phyloP scores from a whole-genome alignment of 2,329 filamentous ascomycete species.

The Penicillium sp. region DNA sequence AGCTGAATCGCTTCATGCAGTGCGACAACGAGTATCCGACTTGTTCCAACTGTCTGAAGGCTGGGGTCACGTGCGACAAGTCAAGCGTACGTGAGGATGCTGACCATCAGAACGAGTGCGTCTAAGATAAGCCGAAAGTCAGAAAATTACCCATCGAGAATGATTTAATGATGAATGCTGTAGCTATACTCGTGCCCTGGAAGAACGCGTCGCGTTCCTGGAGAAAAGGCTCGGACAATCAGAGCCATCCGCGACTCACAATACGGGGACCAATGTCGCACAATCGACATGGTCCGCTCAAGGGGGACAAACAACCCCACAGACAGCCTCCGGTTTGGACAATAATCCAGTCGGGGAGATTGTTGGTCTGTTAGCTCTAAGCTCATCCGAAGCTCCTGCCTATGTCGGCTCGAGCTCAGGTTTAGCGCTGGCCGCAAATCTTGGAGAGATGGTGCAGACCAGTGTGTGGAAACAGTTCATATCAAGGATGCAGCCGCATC shows the following conservation, averaged over 20 bases:
- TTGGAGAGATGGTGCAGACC: slow-evolving; percentile 57
- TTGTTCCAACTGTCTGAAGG: slow-evolving; percentile 49
- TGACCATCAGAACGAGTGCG: slow-evolving; percentile 38
- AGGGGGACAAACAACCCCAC: slow-evolving; percentile 19
- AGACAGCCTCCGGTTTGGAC: slow-evolving; percentile 25
- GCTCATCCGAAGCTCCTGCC: slow-evolving; percentile 48
- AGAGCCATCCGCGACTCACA: slow-evolving; percentile 13
- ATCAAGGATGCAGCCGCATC: slow-evolving; percentile 25
- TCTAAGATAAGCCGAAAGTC: background rate
- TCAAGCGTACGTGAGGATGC: slow-evolving; percentile 43
- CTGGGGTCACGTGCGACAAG: slow-evolving; percentile 47
- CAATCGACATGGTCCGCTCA: slow-evolving; percentile 29
- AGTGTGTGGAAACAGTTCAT: slow-evolving; percentile 57
- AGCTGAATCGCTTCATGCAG: slow-evolving; percentile 23
- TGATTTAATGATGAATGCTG: background rate
- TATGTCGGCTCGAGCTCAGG: slow-evolving; percentile 55
- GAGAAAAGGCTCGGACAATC: slow-evolving; percentile 35
- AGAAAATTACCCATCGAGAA: no score
- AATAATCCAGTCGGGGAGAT: slow-evolving; percentile 47
- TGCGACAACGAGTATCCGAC: slow-evolving; percentile 49
- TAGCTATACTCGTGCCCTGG: slow-evolving; percentile 47
- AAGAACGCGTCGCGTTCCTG: slow-evolving; percentile 47
- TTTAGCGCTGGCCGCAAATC: slow-evolving; percentile 51
- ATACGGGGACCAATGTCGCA: slow-evolving; percentile 15
- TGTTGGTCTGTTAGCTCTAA: slow-evolving; percentile 53